Base-by-base conservation (phyloP, 2,329 filamentous ascomycete species). In the Lojkania enalia region DNA sequence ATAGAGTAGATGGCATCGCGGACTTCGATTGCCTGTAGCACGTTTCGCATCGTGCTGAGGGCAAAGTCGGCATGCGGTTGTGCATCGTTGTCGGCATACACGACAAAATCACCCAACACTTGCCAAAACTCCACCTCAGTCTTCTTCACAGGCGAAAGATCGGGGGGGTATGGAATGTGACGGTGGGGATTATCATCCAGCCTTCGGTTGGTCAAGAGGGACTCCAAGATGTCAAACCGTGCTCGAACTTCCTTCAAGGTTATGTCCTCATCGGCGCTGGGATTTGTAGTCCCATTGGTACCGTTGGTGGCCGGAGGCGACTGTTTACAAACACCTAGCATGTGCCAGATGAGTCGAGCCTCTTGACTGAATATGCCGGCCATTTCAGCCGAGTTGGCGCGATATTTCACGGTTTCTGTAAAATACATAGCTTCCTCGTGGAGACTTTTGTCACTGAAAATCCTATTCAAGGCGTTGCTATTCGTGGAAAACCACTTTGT, bases 1-100 rank as follows among this genome's bases (percentile, higher is more conserved):
- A 96, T 86, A 0, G 88, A 94, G 71, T 96, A 96, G 44, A 96
- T 81, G 14, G 96, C 86, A 65, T 96, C 90, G 41, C 91, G 84
- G 60, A 92, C 94, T 71, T 96, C 91, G 18, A 86, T 81, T 36
- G 86, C 86, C 55, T 90, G 87, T 11, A 96, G 77, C 16, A 92
- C 77, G 44, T 79, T 79, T 21, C 89, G 84, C 67, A 90, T 81
- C 39, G 78, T 78, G 3, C 70, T 70, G 20, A 96, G 74, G 1
- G 82, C 80, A 19, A 83, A 79, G 41, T 90, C 85, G 25, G 89
- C 81, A 42, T 79, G 76, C 4, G 79, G 73, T 21, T 72, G 72
- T 36, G 79, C 74, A 27, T 84, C 78, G 47, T 87, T 82, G 51
- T 84, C 80, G 20, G 79, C 80, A 15, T 84, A 73, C 29, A 84